These are phyloP conservation scores for Fusarium virguliforme DNA, from an alignment of 2,329 filamentous ascomycete genomes.

Conservation along the genomic window DNA sequence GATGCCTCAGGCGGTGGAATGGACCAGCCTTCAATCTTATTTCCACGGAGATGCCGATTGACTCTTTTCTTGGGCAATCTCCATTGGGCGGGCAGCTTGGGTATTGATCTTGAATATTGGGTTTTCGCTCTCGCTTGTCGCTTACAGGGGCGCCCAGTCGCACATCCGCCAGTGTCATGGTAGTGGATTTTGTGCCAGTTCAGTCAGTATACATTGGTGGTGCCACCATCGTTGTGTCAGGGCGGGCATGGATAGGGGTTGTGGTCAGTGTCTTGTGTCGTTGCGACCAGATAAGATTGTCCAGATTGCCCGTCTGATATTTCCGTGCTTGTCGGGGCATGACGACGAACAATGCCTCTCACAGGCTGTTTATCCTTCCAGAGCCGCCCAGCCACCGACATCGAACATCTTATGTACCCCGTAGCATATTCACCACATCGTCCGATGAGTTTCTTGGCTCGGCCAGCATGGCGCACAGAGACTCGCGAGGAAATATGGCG, in stretches of 20 bases:
- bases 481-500: neutral
- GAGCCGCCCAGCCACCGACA: neutral
- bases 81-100: neutral
- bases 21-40: slow-evolving; percentile 5
- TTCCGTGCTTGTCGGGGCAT: neutral
- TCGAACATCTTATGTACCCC: neutral
- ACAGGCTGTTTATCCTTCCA: neutral
- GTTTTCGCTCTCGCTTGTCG: neutral
- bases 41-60: neutral
- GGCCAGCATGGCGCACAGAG: neutral
- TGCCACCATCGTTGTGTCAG: neutral
- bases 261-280: neutral
- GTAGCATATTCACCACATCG: neutral
- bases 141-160: neutral
- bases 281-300: neutral
- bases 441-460: neutral
- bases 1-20: slow-evolving; percentile 1
- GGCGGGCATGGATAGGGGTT: neutral
- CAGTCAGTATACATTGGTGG: neutral
- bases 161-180: neutral
- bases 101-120: neutral
- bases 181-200: neutral
- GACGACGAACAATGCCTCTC: neutral
- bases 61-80: neutral
- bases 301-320: neutral